Conservation (phyloP, 202 grass and related monocot species). For the Setaria viridis region DNA sequence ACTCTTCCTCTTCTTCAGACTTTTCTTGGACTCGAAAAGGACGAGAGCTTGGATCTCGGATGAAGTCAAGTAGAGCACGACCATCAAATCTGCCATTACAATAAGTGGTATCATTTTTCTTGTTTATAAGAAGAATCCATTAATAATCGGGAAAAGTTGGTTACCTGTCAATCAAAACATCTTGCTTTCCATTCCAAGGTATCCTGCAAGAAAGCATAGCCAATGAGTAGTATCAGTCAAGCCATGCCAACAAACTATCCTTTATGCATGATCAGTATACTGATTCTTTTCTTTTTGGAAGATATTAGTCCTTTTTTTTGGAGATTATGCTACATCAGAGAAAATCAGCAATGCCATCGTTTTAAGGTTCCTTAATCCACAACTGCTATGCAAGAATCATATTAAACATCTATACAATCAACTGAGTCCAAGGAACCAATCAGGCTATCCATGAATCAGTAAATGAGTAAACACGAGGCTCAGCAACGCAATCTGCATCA, state of each 20-base stretch:
- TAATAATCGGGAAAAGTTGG: conserved; percentile 1
- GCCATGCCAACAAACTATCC: neutral
- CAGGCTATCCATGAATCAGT: neutral
- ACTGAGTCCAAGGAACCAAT: neutral
- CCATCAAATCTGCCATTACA: conserved; percentile 88
- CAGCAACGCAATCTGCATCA: neutral
- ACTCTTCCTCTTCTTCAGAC: conserved; percentile 90
- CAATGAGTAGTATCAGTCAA: conserved; percentile 32
- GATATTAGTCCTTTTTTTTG: neutral
- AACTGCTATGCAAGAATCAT: neutral
- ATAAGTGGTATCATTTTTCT: conserved; percentile 37
- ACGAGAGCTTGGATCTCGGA: conserved; percentile 71
- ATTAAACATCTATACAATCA: neutral
- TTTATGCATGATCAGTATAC: neutral
- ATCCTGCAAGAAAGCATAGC: conserved; percentile 64
- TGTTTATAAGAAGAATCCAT: conserved; percentile 31
- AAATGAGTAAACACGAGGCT: neutral
- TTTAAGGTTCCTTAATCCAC: neutral
- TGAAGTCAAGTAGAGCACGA: conserved; percentile 94
- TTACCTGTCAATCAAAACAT: conserved; percentile 96
- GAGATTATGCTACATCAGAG: neutral
- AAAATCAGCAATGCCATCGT: neutral
- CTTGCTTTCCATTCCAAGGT: conserved; percentile 96
- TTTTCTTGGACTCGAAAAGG: conserved; percentile 74
- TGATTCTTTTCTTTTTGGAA: neutral